These are phyloP conservation scores for Backusella macrospora DNA, from an alignment of 192 early-diverging fungal species.

Conservation along the genomic window DNA sequence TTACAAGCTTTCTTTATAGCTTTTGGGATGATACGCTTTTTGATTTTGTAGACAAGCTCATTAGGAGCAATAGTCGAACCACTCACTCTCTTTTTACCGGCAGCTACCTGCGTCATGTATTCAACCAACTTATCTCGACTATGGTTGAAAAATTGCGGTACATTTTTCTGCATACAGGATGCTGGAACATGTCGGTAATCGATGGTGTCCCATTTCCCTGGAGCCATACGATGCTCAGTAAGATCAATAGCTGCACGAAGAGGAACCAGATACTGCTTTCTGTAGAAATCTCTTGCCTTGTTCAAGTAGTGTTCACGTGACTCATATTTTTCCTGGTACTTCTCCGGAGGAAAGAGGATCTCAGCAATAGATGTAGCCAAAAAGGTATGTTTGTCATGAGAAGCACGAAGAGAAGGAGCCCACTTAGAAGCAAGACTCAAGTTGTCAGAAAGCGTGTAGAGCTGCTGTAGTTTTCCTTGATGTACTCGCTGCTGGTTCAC, in stretches of 20 bases:
- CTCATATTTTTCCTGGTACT: slow-evolving; percentile 13
- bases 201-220: slow-evolving; percentile 47
- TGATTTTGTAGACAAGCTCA: slow-evolving; percentile 36
- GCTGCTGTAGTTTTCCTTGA: not conserved
- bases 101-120: slow-evolving; percentile 36
- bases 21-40: not conserved
- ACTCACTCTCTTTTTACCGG: slow-evolving; percentile 45
- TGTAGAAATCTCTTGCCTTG: slow-evolving; percentile 35
- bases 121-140: slow-evolving; percentile 36
- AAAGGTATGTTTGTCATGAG: slow-evolving; percentile 46
- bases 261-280: slow-evolving; percentile 46
- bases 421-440: slow-evolving; percentile 46
- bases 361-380: slow-evolving; percentile 47
- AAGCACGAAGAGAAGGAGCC: slow-evolving; percentile 42
- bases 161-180: slow-evolving; percentile 47
- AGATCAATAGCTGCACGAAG: slow-evolving; percentile 47
- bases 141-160: slow-evolving; percentile 35
- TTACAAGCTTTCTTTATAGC: not conserved
- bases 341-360: slow-evolving; percentile 36
- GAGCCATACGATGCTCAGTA: slow-evolving; percentile 46
- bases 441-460: slow-evolving; percentile 12
- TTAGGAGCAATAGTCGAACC: slow-evolving; percentile 47
- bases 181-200: slow-evolving; percentile 49
- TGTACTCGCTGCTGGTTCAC: not conserved
- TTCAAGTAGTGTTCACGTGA: slow-evolving; percentile 37